These are phyloP conservation scores for Hyphopichia wangnamkhiaoensis DNA, from an alignment of 1,139 yeast species.

Conservation along the genomic window DNA sequence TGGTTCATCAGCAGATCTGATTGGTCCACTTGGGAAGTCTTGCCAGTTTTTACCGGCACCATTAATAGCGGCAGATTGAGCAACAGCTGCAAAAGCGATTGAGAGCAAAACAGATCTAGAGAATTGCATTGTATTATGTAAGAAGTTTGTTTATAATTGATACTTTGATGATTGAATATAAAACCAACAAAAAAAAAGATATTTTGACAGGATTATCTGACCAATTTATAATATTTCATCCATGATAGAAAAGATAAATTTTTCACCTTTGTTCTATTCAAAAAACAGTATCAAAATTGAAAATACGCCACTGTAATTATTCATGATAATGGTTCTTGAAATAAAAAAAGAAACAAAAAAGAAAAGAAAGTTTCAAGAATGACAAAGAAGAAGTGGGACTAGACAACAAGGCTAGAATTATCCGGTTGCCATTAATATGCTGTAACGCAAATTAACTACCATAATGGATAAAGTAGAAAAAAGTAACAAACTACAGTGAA, in stretches of 20 bases:
- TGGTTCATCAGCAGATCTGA: neutral
- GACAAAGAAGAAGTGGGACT: neutral
- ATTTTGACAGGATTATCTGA: neutral
- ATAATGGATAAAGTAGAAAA: neutral
- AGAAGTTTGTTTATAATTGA: neutral
- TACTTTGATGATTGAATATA: neutral
- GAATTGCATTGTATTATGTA: slow-evolving; percentile 20
- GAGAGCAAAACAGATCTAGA: slow-evolving; percentile 20
- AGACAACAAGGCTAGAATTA: slow-evolving; percentile 1
- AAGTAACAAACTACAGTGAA: too few species aligned
- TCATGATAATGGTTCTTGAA: neutral
- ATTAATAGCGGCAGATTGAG: slow-evolving; percentile 4
- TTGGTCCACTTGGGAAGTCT: slow-evolving; percentile 1
- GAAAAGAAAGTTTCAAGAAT: neutral
- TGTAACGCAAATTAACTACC: neutral
- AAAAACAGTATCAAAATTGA: too few species aligned
- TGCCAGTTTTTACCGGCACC: neutral
- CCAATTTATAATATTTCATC: neutral
- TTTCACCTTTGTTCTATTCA: too few species aligned
- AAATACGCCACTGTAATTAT: too few species aligned
- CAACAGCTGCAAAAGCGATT: slow-evolving; percentile 15
- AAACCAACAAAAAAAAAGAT: too few species aligned
- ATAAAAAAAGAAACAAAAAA: neutral
- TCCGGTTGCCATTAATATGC: too few species aligned
- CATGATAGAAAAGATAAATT: neutral